Percentiles rank a stretch among this genome's conserved stretches.
phyloP scores from a whole-genome alignment of 495 filamentous ascomycete genomes.

The Wilcoxina mikolae region DNA sequence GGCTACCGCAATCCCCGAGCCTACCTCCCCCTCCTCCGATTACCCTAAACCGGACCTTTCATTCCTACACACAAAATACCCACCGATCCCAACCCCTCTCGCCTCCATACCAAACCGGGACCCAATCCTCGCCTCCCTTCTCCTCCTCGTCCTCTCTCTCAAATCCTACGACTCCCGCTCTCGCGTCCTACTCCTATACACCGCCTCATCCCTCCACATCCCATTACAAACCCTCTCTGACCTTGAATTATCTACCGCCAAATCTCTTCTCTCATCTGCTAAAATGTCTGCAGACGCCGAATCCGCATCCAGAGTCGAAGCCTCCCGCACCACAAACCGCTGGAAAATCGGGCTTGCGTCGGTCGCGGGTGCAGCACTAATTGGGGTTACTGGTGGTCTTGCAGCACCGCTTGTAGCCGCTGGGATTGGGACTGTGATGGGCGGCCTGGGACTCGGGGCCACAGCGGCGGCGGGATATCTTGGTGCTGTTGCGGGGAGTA shows the following conservation, averaged over 20 bases:
- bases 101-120: background rate
- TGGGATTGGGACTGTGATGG: constrained; percentile 68
- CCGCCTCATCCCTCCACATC: background rate
- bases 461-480: constrained; percentile 66
- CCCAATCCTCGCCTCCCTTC: background rate
- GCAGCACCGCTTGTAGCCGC: constrained; percentile 70
- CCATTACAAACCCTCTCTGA: background rate
- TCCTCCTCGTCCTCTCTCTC: background rate
- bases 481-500: constrained; percentile 61
- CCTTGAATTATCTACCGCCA: constrained; percentile 3
- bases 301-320: constrained; percentile 39
- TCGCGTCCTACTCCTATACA: background rate
- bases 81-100: background rate
- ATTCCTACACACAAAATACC: background rate
- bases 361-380: constrained; percentile 58
- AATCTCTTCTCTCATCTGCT: background rate
- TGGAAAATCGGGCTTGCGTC: constrained; percentile 76
- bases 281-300: background rate
- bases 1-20: background rate
- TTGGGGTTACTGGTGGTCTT: constrained; percentile 71
- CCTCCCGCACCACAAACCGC: constrained; percentile 47
- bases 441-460: constrained; percentile 62
- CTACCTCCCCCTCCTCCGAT: too few relatives aligned
- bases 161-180: background rate
- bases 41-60: background rate